Conservation (phyloP, 331 rosid species). For the Quercus lobata region DNA sequence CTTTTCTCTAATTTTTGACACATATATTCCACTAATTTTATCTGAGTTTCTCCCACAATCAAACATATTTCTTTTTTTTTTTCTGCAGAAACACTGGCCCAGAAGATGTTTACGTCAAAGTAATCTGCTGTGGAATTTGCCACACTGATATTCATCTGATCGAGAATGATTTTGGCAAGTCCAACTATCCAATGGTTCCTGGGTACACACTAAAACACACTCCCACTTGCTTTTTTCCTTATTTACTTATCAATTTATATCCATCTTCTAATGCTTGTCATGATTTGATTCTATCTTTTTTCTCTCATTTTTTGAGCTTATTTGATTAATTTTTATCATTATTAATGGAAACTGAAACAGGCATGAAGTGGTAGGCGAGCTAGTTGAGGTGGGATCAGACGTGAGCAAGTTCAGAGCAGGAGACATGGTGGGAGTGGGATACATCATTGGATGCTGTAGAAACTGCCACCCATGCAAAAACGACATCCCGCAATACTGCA, state of each 20-base stretch:
- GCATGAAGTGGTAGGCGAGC: slow-evolving; percentile 81
- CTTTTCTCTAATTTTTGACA: no score
- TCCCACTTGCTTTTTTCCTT: background rate
- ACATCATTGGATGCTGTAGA: slow-evolving; percentile 69
- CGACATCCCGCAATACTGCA: slow-evolving; percentile 77
- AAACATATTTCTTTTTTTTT: background rate
- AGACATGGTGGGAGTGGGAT: slow-evolving; percentile 69
- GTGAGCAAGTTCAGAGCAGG: slow-evolving; percentile 58
- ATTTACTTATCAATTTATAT: background rate
- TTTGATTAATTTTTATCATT: background rate
- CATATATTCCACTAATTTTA: background rate
- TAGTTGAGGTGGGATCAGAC: slow-evolving; percentile 72
- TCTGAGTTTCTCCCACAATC: background rate
- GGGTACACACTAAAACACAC: slow-evolving; percentile 40
- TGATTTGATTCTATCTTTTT: background rate
- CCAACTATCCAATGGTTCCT: slow-evolving; percentile 92
- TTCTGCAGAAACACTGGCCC: slow-evolving; percentile 68
- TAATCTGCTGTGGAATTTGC: slow-evolving; percentile 72
- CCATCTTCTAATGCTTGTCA: no score
- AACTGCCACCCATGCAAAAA: slow-evolving; percentile 55
- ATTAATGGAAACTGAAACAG: slow-evolving; percentile 11
- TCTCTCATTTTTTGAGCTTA: background rate
- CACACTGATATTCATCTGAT: slow-evolving; percentile 81
- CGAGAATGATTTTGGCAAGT: slow-evolving; percentile 76
- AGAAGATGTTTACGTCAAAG: slow-evolving; percentile 73